A percentile compares a stretch with the other conserved stretches of the same genome.
Evolutionary conservation across 495 filamentous ascomycete genomes (phyloP).

Genomic region (Neurospora sp.): DNA sequence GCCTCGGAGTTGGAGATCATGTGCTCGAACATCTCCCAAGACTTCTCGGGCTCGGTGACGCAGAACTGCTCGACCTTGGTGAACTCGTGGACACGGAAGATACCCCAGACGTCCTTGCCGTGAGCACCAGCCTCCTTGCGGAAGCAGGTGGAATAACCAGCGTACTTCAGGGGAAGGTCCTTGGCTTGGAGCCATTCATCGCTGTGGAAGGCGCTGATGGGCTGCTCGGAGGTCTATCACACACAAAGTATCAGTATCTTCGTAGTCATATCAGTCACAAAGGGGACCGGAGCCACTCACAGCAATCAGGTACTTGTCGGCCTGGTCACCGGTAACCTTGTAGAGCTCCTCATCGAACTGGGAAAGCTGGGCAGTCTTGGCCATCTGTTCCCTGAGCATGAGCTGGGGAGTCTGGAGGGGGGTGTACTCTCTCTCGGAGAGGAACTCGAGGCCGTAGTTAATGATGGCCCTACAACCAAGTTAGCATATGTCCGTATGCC

Average conservation of each 20-base stretch:
- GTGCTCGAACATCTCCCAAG: slow-evolving; percentile 83
- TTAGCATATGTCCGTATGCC: not conserved
- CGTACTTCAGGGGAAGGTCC: slow-evolving; percentile 86
- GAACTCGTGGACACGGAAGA: slow-evolving; percentile 97
- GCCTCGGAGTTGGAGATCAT: slow-evolving; percentile 89
- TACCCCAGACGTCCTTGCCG: slow-evolving; percentile 94
- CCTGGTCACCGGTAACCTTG: slow-evolving; percentile 83
- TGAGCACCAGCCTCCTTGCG: slow-evolving; percentile 88
- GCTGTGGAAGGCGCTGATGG: slow-evolving; percentile 82
- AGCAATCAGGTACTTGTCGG: slow-evolving; percentile 91
- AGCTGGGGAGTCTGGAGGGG: slow-evolving; percentile 89
- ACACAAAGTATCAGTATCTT: too few species aligned
- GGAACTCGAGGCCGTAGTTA: slow-evolving; percentile 88
- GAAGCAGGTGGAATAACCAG: slow-evolving; percentile 90
- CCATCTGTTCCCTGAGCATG: slow-evolving; percentile 94
- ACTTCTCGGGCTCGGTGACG: slow-evolving; percentile 86
- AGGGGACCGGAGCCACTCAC: slow-evolving; percentile 3
- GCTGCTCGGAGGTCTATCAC: slow-evolving; percentile 87
- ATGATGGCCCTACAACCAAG: slow-evolving; percentile 51
- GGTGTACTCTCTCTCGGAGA: slow-evolving; percentile 67
- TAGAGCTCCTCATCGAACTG: slow-evolving; percentile 97
- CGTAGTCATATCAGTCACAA: too few species aligned
- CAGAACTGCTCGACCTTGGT: slow-evolving; percentile 98
- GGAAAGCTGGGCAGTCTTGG: slow-evolving; percentile 95
- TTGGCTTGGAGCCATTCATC: slow-evolving; percentile 84